Evolutionary conservation across 805 yeast genomes (phyloP).

Genomic region (Soucietia sequanensis): DNA sequence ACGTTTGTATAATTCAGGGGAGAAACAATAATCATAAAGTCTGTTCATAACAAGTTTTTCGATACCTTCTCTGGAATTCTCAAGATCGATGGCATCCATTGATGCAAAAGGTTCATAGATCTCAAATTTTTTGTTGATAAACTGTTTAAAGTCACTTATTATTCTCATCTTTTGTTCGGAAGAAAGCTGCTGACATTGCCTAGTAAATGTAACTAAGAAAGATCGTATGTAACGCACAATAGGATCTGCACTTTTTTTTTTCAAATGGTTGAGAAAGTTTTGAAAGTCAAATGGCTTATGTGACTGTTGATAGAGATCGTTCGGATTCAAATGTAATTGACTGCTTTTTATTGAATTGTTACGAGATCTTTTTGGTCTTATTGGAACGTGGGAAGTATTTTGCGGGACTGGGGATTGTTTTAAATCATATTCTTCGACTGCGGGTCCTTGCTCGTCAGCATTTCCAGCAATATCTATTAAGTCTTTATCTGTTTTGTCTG

Average conservation of each 20-base stretch:
- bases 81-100: conserved; percentile 54
- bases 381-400: not conserved
- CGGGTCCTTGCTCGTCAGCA: conserved; percentile 8
- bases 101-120: conserved; percentile 71
- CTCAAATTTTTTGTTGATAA: conserved; percentile 62
- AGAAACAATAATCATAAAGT: conserved; percentile 71
- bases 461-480: conserved; percentile 12
- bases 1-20: conserved; percentile 61
- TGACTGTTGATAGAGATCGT: conserved; percentile 40
- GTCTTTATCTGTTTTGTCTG: conserved; percentile 5
- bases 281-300: conserved; percentile 77
- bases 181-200: conserved; percentile 58
- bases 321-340: conserved; percentile 21
- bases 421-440: conserved; percentile 18
- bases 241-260: conserved; percentile 80
- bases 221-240: conserved; percentile 82
- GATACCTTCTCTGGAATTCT: conserved; percentile 83
- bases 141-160: conserved; percentile 70
- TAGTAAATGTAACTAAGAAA: conserved; percentile 73
- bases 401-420: not conserved
- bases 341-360: conserved; percentile 3
- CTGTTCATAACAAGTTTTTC: conserved; percentile 92
- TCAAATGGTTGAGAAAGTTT: conserved; percentile 67
- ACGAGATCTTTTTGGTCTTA: conserved; percentile 3
- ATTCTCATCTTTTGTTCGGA: conserved; percentile 77